These are phyloP conservation scores for Schwanniomyces vanrijiae DNA, from an alignment of 805 yeast species.

Conservation along the genomic window DNA sequence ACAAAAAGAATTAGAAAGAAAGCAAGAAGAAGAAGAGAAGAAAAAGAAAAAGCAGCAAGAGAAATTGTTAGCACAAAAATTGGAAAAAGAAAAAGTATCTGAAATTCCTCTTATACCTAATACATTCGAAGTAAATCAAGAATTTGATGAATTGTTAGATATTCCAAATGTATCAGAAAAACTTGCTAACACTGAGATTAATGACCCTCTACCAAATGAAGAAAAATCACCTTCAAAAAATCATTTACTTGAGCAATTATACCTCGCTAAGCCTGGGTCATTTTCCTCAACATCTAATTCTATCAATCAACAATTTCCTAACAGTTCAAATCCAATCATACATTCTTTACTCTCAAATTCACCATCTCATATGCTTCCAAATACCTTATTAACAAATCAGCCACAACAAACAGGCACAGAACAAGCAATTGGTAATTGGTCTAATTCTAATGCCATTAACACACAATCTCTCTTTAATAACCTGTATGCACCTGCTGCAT, in stretches of 20 bases:
- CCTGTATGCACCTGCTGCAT: not conserved
- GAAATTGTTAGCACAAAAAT: not conserved
- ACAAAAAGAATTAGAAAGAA: slow-evolving; percentile 14
- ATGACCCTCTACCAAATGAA: not conserved
- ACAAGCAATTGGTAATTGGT: slow-evolving; percentile 2
- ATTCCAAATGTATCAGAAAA: not conserved
- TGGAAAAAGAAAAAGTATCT: not conserved
- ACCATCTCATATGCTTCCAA: slow-evolving; percentile 4
- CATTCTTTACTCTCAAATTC: slow-evolving; percentile 7
- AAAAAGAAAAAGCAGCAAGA: not conserved
- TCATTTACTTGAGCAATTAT: slow-evolving; percentile 33
- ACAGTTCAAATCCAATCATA: slow-evolving; percentile 1
- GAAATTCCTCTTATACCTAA: not conserved
- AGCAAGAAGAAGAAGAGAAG: slow-evolving; percentile 15
- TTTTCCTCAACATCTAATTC: slow-evolving; percentile 5
- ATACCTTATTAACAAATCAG: not conserved
- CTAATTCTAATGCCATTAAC: not conserved
- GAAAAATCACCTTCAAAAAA: slow-evolving; percentile 11
- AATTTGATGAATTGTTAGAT: not conserved
- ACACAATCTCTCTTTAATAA: slow-evolving; percentile 2
- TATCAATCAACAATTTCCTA: slow-evolving; percentile 3
- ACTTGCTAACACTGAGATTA: not conserved
- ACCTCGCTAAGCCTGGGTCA: slow-evolving; percentile 29
- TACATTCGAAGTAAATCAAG: not conserved
- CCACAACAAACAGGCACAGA: not conserved